A percentile compares a stretch with the other conserved stretches of the same genome.
phyloP scores from a whole-genome alignment of 164 flowering plant genomes.

The Cinnamomum micranthum region DNA sequence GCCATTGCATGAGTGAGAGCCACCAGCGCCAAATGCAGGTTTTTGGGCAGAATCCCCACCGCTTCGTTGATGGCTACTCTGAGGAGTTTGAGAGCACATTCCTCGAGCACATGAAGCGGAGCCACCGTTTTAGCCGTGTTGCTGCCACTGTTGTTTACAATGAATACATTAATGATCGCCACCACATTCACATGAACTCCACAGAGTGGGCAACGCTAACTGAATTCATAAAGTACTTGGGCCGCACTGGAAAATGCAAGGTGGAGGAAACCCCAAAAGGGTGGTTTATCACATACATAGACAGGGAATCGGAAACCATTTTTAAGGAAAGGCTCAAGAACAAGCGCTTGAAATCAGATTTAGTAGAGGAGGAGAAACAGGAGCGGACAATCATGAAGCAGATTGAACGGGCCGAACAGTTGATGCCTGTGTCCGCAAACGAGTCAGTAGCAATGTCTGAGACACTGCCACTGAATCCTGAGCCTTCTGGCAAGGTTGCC shows the following conservation, averaged over 20 bases:
- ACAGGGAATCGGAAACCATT: conserved; percentile 73
- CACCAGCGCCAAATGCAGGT: conserved; percentile 96
- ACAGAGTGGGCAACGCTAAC: conserved; percentile 88
- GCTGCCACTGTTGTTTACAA: conserved; percentile 95
- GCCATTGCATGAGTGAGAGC: conserved; percentile 89
- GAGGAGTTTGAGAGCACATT: conserved; percentile 71
- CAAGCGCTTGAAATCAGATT: conserved; percentile 61
- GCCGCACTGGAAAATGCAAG: conserved; percentile 76
- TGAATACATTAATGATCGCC: conserved; percentile 75
- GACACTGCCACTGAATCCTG: conserved; percentile 25
- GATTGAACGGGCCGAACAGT: conserved; percentile 67
- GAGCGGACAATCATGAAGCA: conserved; percentile 72
- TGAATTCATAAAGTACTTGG: conserved; percentile 76
- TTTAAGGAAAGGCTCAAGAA: conserved; percentile 74
- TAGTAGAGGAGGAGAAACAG: conserved; percentile 78
- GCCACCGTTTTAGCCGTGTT: conserved; percentile 76
- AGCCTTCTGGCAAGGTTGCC: conserved; percentile 48
- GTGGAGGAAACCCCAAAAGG: conserved; percentile 92
- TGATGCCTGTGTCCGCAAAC: conserved; percentile 14
- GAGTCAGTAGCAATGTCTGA: conserved; percentile 10
- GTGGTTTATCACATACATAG: conserved; percentile 87
- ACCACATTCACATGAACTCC: conserved; percentile 89
- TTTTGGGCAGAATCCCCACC: conserved; percentile 77
- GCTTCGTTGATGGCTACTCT: conserved; percentile 70
- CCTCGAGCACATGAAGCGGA: conserved; percentile 78